phyloP scores from a whole-genome alignment of 345 rosid species.

The Rubroshorea leprosula region DNA sequence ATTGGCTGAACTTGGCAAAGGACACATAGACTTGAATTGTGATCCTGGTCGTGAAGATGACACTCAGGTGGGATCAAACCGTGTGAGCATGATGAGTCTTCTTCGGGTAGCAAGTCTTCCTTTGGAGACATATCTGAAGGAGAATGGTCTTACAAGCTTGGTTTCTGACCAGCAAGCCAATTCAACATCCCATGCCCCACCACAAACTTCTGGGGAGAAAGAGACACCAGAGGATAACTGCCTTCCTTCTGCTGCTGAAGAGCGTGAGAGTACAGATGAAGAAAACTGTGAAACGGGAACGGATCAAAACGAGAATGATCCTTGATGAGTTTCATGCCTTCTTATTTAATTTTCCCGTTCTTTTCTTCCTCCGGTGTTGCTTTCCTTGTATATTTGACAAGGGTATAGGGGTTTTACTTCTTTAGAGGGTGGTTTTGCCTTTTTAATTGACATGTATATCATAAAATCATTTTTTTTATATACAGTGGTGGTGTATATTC shows the following conservation, averaged over 20 bases:
- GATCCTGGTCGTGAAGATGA: conserved; percentile 63
- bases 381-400: conserved; percentile 16
- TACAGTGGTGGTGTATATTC: conserved; percentile 4
- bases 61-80: conserved; percentile 20
- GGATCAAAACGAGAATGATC: conserved; percentile 31
- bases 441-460: conserved; percentile 18
- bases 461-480: conserved; percentile 3
- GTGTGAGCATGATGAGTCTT: conserved; percentile 73
- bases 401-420: conserved; percentile 7
- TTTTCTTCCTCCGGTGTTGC: conserved; percentile 51
- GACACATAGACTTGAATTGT: conserved; percentile 70
- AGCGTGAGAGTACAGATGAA: conserved; percentile 38
- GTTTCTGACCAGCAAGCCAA: conserved; percentile 44
- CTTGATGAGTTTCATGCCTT: conserved; percentile 22
- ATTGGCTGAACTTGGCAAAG: conserved; percentile 40
- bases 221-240: conserved; percentile 30
- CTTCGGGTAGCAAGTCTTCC: conserved; percentile 82
- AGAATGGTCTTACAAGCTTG: conserved; percentile 61
- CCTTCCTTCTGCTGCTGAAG: conserved; percentile 28
- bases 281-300: conserved; percentile 29
- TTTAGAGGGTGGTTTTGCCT: conserved; percentile 24
- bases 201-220: conserved; percentile 33
- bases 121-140: conserved; percentile 75
- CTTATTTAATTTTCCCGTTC: conserved; percentile 28
- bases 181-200: conserved; percentile 27